phyloP scores from a whole-genome alignment of 208 protist genomes.

The Leishmania major region DNA sequence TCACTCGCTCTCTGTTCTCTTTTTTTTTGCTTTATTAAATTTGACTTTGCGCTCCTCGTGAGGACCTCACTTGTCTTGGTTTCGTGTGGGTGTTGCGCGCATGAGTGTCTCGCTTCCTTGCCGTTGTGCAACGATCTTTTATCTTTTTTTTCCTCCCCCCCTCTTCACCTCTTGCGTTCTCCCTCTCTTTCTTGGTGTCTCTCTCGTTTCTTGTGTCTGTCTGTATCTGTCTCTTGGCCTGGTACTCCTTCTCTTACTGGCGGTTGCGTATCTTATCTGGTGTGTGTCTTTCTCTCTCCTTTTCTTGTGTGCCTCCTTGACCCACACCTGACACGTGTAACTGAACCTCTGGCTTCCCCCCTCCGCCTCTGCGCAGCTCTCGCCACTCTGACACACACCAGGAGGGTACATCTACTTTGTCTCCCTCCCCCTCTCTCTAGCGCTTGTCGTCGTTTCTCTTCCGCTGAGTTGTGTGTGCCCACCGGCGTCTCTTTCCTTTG shows the following conservation, averaged over 20 bases:
- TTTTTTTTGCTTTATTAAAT: constrained; percentile 1
- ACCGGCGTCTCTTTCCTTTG: not conserved
- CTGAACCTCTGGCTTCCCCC: not conserved
- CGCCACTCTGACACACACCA: not conserved
- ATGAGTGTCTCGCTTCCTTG: not conserved
- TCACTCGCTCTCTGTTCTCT: not conserved
- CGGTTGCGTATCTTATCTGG: not conserved
- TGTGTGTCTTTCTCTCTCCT: not conserved
- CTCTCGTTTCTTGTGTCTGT: not conserved
- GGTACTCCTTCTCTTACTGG: not conserved
- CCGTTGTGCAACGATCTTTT: not conserved
- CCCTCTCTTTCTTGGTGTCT: constrained; percentile 3
- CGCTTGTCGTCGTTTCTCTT: not conserved
- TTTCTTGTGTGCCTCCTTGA: not conserved
- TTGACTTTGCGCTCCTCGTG: not conserved
- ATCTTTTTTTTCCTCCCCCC: not conserved
- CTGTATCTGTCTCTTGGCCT: not conserved
- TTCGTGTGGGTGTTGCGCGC: not conserved
- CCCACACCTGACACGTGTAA: not conserved
- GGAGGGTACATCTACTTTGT: not conserved
- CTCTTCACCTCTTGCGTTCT: not conserved
- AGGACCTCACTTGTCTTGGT: not conserved
- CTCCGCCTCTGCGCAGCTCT: not conserved
- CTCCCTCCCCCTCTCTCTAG: not conserved
- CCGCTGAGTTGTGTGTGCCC: not conserved